Conservation (phyloP, 2,329 filamentous ascomycete genomes). For the Cladosporium sp. region DNA sequence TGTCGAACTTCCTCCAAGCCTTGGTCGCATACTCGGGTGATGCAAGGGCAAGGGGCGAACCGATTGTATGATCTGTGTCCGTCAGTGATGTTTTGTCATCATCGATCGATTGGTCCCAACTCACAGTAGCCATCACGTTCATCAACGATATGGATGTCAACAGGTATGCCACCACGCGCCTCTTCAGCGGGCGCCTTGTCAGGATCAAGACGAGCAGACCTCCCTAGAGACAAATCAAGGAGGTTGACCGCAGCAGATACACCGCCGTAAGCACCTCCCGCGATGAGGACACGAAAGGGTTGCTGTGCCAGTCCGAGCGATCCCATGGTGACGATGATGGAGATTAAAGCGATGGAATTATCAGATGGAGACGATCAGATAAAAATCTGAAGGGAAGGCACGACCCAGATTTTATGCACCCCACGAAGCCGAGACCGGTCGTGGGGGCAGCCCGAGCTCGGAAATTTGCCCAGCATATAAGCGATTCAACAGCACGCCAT, state of each 20-base stretch:
- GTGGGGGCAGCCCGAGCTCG: conserved; percentile 7
- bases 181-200: conserved; percentile 23
- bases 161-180: conserved; percentile 31
- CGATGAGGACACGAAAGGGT: conserved; percentile 51
- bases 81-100: conserved; percentile 38
- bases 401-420: neutral
- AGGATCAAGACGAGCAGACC: conserved; percentile 43
- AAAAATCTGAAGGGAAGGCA: conserved; percentile 1
- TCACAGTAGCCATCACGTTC: conserved; percentile 80
- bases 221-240: conserved; percentile 59
- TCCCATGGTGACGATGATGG: neutral
- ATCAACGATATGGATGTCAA: conserved; percentile 71
- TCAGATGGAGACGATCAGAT: conserved; percentile 11
- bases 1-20: conserved; percentile 65
- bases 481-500: neutral
- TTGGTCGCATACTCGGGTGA: conserved; percentile 60
- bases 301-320: neutral
- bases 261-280: conserved; percentile 70
- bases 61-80: conserved; percentile 68
- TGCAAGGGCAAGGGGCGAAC: conserved; percentile 67
- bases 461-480: conserved; percentile 12
- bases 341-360: too few species aligned
- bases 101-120: neutral
- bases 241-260: conserved; percentile 64
- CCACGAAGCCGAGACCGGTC: neutral